Evolutionary conservation across 352 stramenopile genomes (phyloP), one percentile per base, ranked within the genome.

Genomic region (Hyaloperonospora arabidopsidis): DNA sequence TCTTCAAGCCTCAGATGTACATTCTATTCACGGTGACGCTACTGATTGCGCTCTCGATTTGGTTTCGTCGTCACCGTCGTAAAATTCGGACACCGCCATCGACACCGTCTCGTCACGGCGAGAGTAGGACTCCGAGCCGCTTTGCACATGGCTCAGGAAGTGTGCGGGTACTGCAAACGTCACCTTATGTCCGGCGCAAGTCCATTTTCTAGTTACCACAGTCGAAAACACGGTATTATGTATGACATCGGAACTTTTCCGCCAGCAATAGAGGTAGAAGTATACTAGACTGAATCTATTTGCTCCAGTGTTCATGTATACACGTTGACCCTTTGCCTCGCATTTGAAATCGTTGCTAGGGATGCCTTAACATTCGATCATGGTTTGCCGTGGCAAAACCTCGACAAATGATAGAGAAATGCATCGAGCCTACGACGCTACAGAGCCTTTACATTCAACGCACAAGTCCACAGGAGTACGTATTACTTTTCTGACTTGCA

Each of bases 11-110:
- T 1, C 72, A 84, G 39, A 73, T 75, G 22, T 64, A 90, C 15
- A 68, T 85, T 28, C 74, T 76, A 0, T 52, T 86, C 2, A 54
- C 57, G 0, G 69, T 90, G 43, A 63, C 74, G 1, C 45, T 74
- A 6, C 76, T 74, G 14, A 86, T 90, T 12, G 28, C 79, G 21
- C 56, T 87, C 6, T 90, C 82, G 7, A 79, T 87, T 29, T 52
- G 84, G 11, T 57, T 87, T 34, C 74, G 75, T 44, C 69, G 76
- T 8, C 74, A 64, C 17, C 61, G 61, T 36, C 66, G 57, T 29
- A 63, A 58, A 35, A 43, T 61, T 29, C 25, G 25, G 25, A 29
- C 25, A 7, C 25, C 25, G 7, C 15, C 15, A 41, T 41, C 35
- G 35, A 15, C 12, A 11, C 11, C 12, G 53, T 58, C 49, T 49